Percentiles rank a stretch among this genome's conserved stretches.
Evolutionary conservation across 345 rosid species (phyloP).

Genomic region (Litchi chinensis): DNA sequence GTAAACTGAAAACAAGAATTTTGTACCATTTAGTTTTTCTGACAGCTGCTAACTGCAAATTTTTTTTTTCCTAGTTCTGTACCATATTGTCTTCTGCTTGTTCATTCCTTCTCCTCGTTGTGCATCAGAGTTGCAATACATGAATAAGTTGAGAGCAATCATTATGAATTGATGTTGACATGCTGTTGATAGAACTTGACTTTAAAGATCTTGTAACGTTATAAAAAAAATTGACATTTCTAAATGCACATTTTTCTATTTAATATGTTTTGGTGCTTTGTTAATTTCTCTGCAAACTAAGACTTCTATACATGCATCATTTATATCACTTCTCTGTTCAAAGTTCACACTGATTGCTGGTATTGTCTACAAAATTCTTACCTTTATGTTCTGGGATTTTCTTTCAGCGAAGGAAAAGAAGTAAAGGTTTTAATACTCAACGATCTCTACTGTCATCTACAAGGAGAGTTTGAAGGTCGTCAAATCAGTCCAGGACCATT

Average conservation of each 20-base stretch:
- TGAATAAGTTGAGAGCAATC: neutral
- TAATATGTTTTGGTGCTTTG: neutral
- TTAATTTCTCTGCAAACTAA: neutral
- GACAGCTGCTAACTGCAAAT: neutral
- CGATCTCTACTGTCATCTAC: slow-evolving; percentile 79
- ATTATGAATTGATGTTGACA: neutral
- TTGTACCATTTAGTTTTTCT: neutral
- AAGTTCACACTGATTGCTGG: neutral
- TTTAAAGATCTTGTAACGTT: neutral
- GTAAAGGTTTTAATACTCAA: slow-evolving; percentile 59
- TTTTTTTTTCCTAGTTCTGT: too few species aligned
- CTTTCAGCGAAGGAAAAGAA: slow-evolving; percentile 74
- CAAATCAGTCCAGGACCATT: slow-evolving; percentile 78
- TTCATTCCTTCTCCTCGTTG: neutral
- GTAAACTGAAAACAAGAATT: neutral
- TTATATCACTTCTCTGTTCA: neutral
- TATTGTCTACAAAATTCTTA: neutral
- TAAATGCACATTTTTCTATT: slow-evolving; percentile 2
- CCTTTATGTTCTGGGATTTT: slow-evolving; percentile 27
- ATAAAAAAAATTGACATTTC: neutral
- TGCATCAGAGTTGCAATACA: neutral
- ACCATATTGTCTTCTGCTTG: neutral
- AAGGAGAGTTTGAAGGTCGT: slow-evolving; percentile 92
- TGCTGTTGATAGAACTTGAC: neutral
- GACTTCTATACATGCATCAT: neutral